Evolutionary conservation across 2,329 filamentous ascomycete genomes (phyloP), one percentile per base, ranked within the genome.

Genomic region (Fonsecaea pedrosoi): DNA sequence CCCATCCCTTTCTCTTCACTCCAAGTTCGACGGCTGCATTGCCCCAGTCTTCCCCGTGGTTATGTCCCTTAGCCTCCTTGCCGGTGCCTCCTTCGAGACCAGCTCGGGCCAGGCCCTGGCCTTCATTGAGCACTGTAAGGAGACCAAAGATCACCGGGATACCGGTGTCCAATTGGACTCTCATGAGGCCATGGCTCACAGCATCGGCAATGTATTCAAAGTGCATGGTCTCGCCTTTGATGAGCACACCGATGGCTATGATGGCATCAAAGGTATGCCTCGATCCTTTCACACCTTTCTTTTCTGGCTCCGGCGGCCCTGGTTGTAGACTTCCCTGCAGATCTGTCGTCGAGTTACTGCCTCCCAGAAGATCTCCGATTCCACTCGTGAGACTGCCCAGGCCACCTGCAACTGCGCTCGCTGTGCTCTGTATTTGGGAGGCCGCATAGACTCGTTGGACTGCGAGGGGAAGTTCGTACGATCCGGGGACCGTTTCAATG

Each of bases 171-270:
- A 98, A 84, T 79, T 96, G 93, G 66, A 98, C 89, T 71, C 92
- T 89, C 95, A 99, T 99, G 68, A 99, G 85, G 6, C 92, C 95
- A 69, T 97, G 92, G 65, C 89, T 92, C 6, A 96, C 93, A 48
- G 92, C 88, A 71, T 98, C 95, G 50, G 94, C 87, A 74, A 99
- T 99, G 82, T 99, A 98, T 82, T 99, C 95, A 76, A 99, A 99
- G 82, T 99, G 95, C 93, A 97, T 97, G 6, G 95, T 98, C 81
- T 96, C 92, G 78, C 95, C 95, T 84, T 99, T 99, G 82, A 99
- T 97, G 68, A 99, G 87, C 64, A 97, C 94, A 64, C 95, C 95
- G 73, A 99, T 91, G 61, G 95, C 93, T 72, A 99, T 94, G 70
- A 99, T 89, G 69, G 95, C 95, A 77, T 98, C 94, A 75, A 98